These are phyloP conservation scores for Thalassiosira livingstoniorum DNA, from an alignment of 352 stramenopile species.

Conservation along the genomic window DNA sequence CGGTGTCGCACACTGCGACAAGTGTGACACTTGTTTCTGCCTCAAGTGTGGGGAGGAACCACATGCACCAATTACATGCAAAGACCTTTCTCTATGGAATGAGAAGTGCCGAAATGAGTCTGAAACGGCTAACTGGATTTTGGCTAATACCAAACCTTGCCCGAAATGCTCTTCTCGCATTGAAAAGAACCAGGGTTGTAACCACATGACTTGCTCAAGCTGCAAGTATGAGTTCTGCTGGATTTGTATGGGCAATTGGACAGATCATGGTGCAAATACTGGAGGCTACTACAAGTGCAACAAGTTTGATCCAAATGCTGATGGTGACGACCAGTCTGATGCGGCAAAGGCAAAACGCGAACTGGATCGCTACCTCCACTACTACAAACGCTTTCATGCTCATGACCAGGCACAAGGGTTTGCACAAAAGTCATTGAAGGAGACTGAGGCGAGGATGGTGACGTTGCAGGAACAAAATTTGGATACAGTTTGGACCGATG, in stretches of 20 bases:
- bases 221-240: slow-evolving; percentile 98
- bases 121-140: slow-evolving; percentile 99
- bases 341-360: slow-evolving; percentile 93
- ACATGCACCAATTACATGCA: slow-evolving; percentile 93
- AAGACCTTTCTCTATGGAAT: slow-evolving; percentile 92
- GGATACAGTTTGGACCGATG: slow-evolving; percentile 94
- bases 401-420: slow-evolving; percentile 97
- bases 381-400: slow-evolving; percentile 98
- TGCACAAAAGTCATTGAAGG: slow-evolving; percentile 94
- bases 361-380: slow-evolving; percentile 99
- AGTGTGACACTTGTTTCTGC: slow-evolving; percentile 85
- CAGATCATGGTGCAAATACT: slow-evolving; percentile 94
- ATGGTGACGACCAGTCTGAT: slow-evolving; percentile 83
- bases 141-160: slow-evolving; percentile 99
- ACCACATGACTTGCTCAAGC: slow-evolving; percentile 97
- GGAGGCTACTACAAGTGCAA: slow-evolving; percentile 99
- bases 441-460: slow-evolving; percentile 95
- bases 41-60: slow-evolving; percentile 95
- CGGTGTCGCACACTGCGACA: slow-evolving; percentile 69
- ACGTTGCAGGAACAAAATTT: slow-evolving; percentile 90
- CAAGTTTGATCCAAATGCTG: slow-evolving; percentile 89
- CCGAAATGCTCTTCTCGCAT: slow-evolving; percentile 98
- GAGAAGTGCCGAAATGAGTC: slow-evolving; percentile 97
- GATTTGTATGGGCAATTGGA: slow-evolving; percentile 96
- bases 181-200: slow-evolving; percentile 99